These are phyloP conservation scores for Ceratocystis colombiana DNA, from an alignment of 2,329 filamentous ascomycete species.

Conservation along the genomic window DNA sequence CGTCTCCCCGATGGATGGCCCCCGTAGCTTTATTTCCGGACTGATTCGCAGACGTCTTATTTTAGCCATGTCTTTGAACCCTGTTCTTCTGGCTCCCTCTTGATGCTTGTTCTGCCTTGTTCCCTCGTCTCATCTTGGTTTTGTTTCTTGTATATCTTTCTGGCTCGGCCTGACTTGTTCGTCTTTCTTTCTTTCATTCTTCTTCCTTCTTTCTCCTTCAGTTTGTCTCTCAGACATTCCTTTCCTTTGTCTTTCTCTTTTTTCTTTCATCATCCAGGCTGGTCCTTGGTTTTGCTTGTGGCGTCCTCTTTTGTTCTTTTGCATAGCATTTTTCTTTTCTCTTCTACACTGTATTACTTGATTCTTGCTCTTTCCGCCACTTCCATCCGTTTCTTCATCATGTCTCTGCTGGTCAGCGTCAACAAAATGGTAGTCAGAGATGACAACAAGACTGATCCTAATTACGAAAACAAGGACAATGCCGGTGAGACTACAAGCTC, in stretches of 20 bases:
- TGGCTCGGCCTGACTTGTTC: background rate
- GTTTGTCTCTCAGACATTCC: background rate
- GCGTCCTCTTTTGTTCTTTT: background rate
- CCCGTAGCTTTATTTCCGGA: background rate
- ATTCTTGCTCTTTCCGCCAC: background rate
- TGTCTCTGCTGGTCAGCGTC: slow-evolving; percentile 16
- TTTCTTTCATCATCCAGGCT: background rate
- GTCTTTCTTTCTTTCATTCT: background rate
- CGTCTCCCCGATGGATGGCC: background rate
- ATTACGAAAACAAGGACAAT: background rate
- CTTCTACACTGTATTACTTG: background rate
- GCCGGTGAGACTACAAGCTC: background rate
- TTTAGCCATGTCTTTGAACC: background rate
- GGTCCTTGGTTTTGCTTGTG: slow-evolving; percentile 1
- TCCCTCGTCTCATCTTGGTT: slow-evolving; percentile 4
- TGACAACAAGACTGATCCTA: background rate
- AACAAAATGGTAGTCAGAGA: background rate
- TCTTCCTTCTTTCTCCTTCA: slow-evolving; percentile 5
- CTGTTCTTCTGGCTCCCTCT: background rate
- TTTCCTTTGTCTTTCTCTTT: background rate
- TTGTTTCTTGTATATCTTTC: slow-evolving; percentile 5
- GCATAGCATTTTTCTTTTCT: slow-evolving; percentile 4
- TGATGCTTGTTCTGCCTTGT: background rate
- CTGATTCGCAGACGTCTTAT: background rate
- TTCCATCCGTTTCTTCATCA: background rate